Base-by-base conservation (phyloP, 257 asterid genomes). In the Cynanchum wilfordii region DNA sequence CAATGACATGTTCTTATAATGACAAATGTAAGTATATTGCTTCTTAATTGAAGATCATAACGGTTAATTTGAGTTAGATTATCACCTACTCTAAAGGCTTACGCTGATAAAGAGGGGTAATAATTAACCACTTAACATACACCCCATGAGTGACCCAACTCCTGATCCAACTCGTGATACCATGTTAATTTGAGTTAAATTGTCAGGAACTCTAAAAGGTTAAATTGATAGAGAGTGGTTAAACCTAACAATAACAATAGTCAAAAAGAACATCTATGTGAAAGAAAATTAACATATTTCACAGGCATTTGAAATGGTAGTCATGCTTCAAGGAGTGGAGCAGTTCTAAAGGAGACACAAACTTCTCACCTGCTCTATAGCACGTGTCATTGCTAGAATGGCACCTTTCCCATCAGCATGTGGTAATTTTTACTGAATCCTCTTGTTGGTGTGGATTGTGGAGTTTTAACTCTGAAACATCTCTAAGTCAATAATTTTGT, bases 341-440 rank as follows among this genome's bases (percentile, higher is more conserved):
- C 57, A 52, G 47, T 13, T 16, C 7, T 16, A 5, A 8, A 47
- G 47, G 36, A 22, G 51, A 36, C 47, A 17, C 15, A 56, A 40
- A 71, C 24, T 45, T 16, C 65, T 69, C 66, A 89, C 98, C 97
- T 91, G 97, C 71, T 86, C 78, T 79, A 94, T 73, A 76, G 99
- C 97, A 74, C 95, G 93, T 44, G 84, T 78, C 97, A 94, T 94
- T 74, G 99, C 97, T 78, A 94, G 84, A 75, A 86, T 25, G 63
- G 99, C 98, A 64, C 99, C 99, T 86, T 90, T 85, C 79, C 98
- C 99, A 81, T 84, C 90, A 50, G 78, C 84, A 65, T 90, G 96
- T 44, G 99, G 99, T 84, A 59, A 27, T 55, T 52, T 52, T 20
- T 52, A 52, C 15, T 6, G 25, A 55, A 55, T 55, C 59, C 59